Evolutionary conservation across 2,329 filamentous ascomycete species (phyloP).

Genomic region (Akanthomyces dipterigenus): DNA sequence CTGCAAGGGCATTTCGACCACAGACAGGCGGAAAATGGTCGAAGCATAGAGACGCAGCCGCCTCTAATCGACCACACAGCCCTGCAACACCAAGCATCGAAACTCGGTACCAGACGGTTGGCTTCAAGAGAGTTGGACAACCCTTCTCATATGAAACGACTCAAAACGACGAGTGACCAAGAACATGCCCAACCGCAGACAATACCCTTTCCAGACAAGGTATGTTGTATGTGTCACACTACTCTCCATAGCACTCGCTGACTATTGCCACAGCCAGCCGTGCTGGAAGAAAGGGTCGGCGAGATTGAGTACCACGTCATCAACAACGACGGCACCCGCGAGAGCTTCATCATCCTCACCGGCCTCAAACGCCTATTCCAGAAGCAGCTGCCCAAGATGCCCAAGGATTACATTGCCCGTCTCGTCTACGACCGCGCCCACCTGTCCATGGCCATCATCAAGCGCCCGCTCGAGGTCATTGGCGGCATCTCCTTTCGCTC

Average conservation of each 20-base stretch:
- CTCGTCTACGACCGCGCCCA: conserved; percentile 96
- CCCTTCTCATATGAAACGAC: not conserved
- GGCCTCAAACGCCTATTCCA: conserved; percentile 97
- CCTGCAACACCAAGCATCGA: not conserved
- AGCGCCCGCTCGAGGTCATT: conserved; percentile 86
- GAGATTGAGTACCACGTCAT: conserved; percentile 97
- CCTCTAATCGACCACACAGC: not conserved
- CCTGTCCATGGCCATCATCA: conserved; percentile 92
- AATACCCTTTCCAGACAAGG: not conserved
- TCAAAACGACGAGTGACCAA: not conserved
- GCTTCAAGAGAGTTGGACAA: not conserved
- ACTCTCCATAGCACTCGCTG: not conserved
- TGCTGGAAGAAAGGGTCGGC: conserved; percentile 85
- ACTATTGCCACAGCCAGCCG: conserved; percentile 56
- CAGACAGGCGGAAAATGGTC: too few species aligned
- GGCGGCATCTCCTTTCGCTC: conserved; percentile 94
- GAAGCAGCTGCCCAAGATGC: conserved; percentile 98
- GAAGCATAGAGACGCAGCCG: too few species aligned
- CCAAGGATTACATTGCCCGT: conserved; percentile 97
- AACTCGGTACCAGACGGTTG: not conserved
- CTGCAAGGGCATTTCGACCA: too few species aligned
- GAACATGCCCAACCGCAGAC: not conserved
- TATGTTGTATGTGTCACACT: not conserved
- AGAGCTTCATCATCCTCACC: conserved; percentile 88
- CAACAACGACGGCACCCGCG: conserved; percentile 85